Conservation (phyloP, 768 basidiomycete genomes). For the Grammothele lineata region DNA sequence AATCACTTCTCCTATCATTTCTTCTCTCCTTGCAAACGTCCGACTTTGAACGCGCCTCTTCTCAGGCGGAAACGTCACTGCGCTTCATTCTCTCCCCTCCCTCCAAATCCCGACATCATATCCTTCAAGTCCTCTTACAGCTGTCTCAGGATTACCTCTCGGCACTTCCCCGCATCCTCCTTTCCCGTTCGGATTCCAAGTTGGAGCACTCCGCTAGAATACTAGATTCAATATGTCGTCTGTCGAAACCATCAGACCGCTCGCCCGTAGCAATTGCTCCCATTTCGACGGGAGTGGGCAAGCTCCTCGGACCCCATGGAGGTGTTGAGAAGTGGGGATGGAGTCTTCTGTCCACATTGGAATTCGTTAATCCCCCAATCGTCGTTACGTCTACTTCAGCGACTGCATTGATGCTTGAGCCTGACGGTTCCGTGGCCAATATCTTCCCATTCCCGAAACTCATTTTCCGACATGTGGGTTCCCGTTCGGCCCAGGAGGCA, state of each 20-base stretch:
- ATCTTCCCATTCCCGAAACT: slow-evolving; percentile 54
- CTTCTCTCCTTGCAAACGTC: slow-evolving; percentile 71
- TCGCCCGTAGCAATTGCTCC: slow-evolving; percentile 21
- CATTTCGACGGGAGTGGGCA: slow-evolving; percentile 50
- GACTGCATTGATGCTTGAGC: slow-evolving; percentile 56
- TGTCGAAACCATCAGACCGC: slow-evolving; percentile 28
- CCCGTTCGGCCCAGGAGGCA: slow-evolving; percentile 45
- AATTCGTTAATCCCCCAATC: slow-evolving; percentile 57
- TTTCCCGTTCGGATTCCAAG: slow-evolving; percentile 67
- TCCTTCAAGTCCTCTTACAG: slow-evolving; percentile 56
- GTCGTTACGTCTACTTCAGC: slow-evolving; percentile 43
- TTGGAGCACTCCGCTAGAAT: slow-evolving; percentile 65
- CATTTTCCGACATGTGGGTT: slow-evolving; percentile 50
- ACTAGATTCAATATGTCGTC: slow-evolving; percentile 65
- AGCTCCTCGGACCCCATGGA: slow-evolving; percentile 74
- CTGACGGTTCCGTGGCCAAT: slow-evolving; percentile 31
- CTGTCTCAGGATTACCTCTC: slow-evolving; percentile 62
- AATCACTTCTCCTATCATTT: slow-evolving; percentile 64
- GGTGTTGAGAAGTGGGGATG: slow-evolving; percentile 93
- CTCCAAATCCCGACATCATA: slow-evolving; percentile 39
- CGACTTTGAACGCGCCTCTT: slow-evolving; percentile 47
- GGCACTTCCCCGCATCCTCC: slow-evolving; percentile 67
- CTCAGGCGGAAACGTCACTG: slow-evolving; percentile 44
- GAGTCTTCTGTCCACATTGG: slow-evolving; percentile 76
- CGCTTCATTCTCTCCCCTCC: slow-evolving; percentile 37